These are phyloP conservation scores for Selenicereus undatus DNA, from an alignment of 148 eudicot species.

Conservation along the genomic window DNA sequence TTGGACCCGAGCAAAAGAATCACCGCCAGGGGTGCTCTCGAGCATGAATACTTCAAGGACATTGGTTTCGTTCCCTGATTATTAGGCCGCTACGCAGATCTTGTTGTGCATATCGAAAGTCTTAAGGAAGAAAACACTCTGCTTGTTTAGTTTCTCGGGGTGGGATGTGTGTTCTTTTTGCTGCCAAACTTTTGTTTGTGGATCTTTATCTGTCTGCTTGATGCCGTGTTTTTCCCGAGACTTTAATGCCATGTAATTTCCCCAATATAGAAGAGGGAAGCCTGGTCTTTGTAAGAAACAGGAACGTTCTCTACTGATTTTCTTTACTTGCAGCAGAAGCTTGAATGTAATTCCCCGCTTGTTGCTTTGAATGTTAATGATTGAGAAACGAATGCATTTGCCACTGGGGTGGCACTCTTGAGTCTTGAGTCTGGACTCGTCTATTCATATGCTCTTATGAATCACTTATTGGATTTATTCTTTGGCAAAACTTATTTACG, in stretches of 20 bases:
- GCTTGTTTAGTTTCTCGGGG: constrained; percentile 8
- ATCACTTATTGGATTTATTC: too few relatives aligned
- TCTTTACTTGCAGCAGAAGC: too few relatives aligned
- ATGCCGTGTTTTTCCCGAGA: background rate
- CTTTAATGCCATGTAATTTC: constrained; percentile 15
- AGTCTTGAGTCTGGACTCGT: too few relatives aligned
- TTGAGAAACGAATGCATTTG: too few relatives aligned
- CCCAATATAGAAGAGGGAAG: background rate
- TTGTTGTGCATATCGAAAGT: constrained; percentile 35
- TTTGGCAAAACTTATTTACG: too few relatives aligned
- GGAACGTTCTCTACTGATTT: too few relatives aligned
- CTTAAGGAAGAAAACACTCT: constrained; percentile 13
- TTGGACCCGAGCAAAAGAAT: constrained; percentile 91
- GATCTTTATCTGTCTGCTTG: constrained; percentile 16
- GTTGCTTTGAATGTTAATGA: too few relatives aligned
- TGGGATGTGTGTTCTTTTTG: constrained; percentile 13
- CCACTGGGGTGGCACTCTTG: too few relatives aligned
- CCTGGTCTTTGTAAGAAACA: background rate
- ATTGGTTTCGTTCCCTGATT: constrained; percentile 58
- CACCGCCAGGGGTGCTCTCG: constrained; percentile 85
- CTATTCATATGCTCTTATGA: too few relatives aligned
- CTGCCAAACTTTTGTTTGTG: background rate
- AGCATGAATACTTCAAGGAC: constrained; percentile 93
- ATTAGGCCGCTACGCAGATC: background rate
- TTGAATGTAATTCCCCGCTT: too few relatives aligned